Conservation (phyloP, 2,329 filamentous ascomycete genomes). For the Aureobasidium sp. region DNA sequence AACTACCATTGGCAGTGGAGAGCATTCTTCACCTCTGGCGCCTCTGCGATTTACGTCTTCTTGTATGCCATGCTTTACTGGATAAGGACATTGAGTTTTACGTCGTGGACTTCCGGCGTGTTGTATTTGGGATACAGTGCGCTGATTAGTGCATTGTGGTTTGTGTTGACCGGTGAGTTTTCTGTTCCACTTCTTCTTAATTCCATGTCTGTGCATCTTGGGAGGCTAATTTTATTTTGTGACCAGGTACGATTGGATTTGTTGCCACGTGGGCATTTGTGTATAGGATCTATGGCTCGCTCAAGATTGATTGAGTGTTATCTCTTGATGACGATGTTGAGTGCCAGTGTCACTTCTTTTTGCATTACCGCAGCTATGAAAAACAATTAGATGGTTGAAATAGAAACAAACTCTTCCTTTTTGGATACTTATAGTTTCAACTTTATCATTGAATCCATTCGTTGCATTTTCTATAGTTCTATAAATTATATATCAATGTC, state of each 20-base stretch:
- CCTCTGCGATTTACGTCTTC: constrained; percentile 87
- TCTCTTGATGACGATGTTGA: not conserved
- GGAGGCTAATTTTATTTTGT: no score
- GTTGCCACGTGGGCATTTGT: constrained; percentile 93
- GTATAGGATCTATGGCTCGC: constrained; percentile 88
- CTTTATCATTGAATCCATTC: no score
- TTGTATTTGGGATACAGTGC: constrained; percentile 90
- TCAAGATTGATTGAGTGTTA: constrained; percentile 74
- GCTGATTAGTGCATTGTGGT: constrained; percentile 83
- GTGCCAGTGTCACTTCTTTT: no score
- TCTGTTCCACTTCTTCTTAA: no score
- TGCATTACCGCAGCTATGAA: not conserved
- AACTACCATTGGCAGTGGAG: constrained; percentile 99
- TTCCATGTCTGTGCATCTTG: no score
- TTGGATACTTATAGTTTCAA: no score
- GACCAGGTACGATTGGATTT: constrained; percentile 76
- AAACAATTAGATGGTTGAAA: not conserved
- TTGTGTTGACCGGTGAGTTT: constrained; percentile 78
- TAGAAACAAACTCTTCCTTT: not conserved
- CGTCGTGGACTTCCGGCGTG: constrained; percentile 75
- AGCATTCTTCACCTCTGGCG: constrained; percentile 83
- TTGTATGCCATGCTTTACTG: constrained; percentile 86
- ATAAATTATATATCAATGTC: no score
- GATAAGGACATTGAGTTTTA: constrained; percentile 76
- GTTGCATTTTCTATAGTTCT: not conserved